Conservation (phyloP, 164 flowering plant genomes). For the Sedum album region DNA sequence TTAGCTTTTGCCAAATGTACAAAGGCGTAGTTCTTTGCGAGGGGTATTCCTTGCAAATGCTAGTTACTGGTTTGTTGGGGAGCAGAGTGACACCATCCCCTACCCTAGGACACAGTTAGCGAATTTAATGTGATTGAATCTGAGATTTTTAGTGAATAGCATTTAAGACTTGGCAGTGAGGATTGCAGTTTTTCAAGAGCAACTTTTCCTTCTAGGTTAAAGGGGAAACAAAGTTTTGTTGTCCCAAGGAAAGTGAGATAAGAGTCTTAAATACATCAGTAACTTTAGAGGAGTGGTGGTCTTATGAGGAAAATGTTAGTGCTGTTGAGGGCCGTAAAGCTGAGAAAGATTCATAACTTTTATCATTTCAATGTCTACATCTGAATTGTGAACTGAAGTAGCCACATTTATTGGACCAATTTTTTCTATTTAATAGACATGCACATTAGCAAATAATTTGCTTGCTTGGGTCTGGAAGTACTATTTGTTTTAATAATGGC, state of each 20-base stretch:
- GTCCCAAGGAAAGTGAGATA: constrained; percentile 2
- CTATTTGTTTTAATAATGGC: neutral
- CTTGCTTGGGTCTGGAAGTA: neutral
- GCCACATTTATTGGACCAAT: neutral
- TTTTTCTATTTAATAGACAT: neutral
- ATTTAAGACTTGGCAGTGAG: neutral
- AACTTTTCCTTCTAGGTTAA: constrained; percentile 7
- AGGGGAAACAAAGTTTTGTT: neutral
- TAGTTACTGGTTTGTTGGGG: neutral
- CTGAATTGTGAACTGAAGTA: neutral
- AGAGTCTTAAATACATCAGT: neutral
- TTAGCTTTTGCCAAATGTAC: neutral
- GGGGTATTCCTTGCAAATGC: neutral
- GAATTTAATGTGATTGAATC: neutral
- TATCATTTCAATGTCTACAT: neutral
- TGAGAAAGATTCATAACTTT: neutral
- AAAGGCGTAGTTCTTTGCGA: neutral
- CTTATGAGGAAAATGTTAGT: neutral
- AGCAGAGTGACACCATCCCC: neutral
- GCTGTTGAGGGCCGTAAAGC: neutral
- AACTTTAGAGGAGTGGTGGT: neutral
- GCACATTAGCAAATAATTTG: neutral
- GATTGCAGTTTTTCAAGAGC: neutral
- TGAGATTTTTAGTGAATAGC: constrained; percentile 3
- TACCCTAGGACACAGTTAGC: neutral